Percentiles rank a stretch among this genome's conserved stretches.
Conservation (phyloP, 2,329 filamentous ascomycete species). For the Trichophyton schoenleinii region DNA sequence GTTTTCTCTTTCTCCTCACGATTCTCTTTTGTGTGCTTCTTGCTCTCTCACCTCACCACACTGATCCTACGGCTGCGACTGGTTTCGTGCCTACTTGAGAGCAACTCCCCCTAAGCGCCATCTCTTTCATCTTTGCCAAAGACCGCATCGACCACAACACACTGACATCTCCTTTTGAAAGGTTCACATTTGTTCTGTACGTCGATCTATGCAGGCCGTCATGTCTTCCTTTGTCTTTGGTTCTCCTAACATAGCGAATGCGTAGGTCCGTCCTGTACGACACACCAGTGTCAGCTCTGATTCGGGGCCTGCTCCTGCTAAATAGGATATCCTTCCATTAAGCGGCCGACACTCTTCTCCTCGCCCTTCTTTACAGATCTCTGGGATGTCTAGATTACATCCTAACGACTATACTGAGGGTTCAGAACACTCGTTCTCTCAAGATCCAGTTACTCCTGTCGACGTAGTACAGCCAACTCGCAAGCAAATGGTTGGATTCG, state of each 20-base stretch:
- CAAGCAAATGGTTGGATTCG: slow-evolving; percentile 20
- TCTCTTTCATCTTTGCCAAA: neutral
- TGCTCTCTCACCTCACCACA: neutral
- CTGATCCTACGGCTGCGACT: slow-evolving; percentile 6
- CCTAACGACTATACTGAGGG: slow-evolving; percentile 7
- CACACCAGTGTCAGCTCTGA: neutral
- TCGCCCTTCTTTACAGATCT: neutral
- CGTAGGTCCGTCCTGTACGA: neutral
- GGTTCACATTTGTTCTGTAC: neutral
- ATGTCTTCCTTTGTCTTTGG: neutral
- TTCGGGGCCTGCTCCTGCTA: neutral
- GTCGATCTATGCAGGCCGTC: neutral
- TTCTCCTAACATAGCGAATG: neutral
- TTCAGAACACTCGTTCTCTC: slow-evolving; percentile 12
- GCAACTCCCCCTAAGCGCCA: neutral
- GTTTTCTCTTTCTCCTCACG: neutral
- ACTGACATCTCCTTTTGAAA: neutral
- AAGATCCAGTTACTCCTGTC: slow-evolving; percentile 23
- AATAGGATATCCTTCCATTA: neutral
- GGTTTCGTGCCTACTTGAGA: slow-evolving; percentile 7
- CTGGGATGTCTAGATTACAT: slow-evolving; percentile 12
- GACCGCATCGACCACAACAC: neutral
- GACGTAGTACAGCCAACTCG: slow-evolving; percentile 27
- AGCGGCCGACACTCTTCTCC: neutral
- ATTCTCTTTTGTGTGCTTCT: neutral